Percentiles rank a stretch among this genome's conserved stretches.
Evolutionary conservation across 1,284 basidiomycete genomes (phyloP).

Genomic region (Ceratobasidium sp.): DNA sequence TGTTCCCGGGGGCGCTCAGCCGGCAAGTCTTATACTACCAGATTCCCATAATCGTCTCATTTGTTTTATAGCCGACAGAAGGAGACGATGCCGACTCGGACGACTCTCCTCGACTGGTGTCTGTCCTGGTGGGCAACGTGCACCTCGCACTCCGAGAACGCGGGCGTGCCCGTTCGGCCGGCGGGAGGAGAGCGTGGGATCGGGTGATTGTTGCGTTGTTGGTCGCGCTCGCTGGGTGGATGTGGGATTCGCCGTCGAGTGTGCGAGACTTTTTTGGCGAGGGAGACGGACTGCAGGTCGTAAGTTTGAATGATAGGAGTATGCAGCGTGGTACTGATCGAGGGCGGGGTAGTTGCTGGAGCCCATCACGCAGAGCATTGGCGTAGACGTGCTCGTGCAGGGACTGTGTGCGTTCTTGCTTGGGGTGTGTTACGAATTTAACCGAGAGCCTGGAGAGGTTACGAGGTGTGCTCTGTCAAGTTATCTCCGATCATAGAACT

Average conservation of each 20-base stretch:
- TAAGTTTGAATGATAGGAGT: constrained; percentile 59
- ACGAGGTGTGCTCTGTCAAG: constrained; percentile 67
- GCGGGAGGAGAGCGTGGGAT: constrained; percentile 85
- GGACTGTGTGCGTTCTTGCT: constrained; percentile 92
- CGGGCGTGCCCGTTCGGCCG: constrained; percentile 54
- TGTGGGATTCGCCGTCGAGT: constrained; percentile 94
- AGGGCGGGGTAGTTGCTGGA: constrained; percentile 78
- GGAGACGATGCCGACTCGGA: constrained; percentile 61
- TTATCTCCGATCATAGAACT: not conserved
- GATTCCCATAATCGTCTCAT: constrained; percentile 51
- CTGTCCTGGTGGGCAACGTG: constrained; percentile 64
- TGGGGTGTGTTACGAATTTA: constrained; percentile 94
- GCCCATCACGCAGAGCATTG: constrained; percentile 90
- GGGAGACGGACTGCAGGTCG: constrained; percentile 89
- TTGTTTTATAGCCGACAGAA: constrained; percentile 45
- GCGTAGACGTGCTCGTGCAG: constrained; percentile 87
- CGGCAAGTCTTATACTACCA: not conserved
- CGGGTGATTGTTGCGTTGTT: constrained; percentile 89
- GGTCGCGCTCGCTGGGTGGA: constrained; percentile 86
- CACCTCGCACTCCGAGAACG: constrained; percentile 66
- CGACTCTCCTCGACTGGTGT: constrained; percentile 60
- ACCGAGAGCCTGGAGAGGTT: constrained; percentile 91
- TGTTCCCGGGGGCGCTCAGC: constrained; percentile 45
- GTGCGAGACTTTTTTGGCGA: constrained; percentile 90
- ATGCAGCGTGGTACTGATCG: constrained; percentile 1